Conservation (phyloP, 352 stramenopile species). For the Thraustochytrium striatum region DNA sequence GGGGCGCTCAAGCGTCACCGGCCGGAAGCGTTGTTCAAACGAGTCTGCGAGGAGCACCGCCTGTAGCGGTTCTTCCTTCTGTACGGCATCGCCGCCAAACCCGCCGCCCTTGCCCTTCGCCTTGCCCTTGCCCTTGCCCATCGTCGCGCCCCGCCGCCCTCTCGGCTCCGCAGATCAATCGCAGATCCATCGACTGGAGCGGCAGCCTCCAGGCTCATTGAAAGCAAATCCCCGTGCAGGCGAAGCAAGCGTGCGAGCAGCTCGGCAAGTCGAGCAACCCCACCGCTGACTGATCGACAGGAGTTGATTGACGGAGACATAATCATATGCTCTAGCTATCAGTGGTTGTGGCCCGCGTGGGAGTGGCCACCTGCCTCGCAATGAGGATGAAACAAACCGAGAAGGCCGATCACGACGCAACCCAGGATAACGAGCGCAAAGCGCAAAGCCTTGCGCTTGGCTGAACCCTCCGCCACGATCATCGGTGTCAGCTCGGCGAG, state of each 20-base stretch:
- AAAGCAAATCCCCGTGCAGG: too few relatives aligned
- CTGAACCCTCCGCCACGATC: neutral
- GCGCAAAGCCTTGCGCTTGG: neutral
- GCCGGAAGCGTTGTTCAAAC: constrained; percentile 38
- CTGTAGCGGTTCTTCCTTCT: constrained; percentile 17
- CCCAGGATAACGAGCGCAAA: constrained; percentile 22
- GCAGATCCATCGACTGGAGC: too few relatives aligned
- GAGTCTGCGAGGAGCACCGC: constrained; percentile 36
- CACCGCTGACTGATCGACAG: too few relatives aligned
- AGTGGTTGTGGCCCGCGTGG: constrained; percentile 28
- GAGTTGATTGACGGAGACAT: too few relatives aligned
- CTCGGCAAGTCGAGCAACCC: too few relatives aligned
- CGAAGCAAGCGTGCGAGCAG: too few relatives aligned
- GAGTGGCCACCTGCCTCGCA: neutral
- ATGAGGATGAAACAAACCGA: constrained; percentile 6
- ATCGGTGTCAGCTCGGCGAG: constrained; percentile 16
- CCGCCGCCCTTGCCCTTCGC: neutral
- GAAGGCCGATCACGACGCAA: neutral
- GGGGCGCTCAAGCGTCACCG: constrained; percentile 55
- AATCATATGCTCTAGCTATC: too few relatives aligned
- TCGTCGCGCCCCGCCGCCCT: neutral
- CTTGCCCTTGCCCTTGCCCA: neutral
- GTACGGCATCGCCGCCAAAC: neutral
- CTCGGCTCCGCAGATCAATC: too few relatives aligned
- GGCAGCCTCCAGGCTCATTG: too few relatives aligned